A percentile compares a stretch with the other conserved stretches of the same genome.
phyloP scores from a whole-genome alignment of 768 basidiomycete species.

The Ramaria sp. region DNA sequence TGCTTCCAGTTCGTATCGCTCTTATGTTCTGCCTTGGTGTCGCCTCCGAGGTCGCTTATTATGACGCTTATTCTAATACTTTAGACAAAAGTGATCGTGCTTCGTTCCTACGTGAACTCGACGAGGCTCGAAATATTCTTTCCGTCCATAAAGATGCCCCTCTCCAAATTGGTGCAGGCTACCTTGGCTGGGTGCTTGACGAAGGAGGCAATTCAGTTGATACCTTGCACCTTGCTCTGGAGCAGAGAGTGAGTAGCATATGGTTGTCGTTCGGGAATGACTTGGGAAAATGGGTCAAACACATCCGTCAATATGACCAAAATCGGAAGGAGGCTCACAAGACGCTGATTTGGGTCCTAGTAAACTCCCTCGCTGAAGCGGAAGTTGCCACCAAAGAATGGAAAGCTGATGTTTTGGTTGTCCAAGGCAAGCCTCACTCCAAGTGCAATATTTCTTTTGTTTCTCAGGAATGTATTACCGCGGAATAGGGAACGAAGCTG shows the following conservation, averaged over 20 bases:
- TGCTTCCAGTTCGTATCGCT: slow-evolving; percentile 41
- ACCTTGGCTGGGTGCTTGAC: slow-evolving; percentile 63
- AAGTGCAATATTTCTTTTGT: neutral
- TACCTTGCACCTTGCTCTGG: slow-evolving; percentile 39
- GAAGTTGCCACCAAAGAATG: slow-evolving; percentile 49
- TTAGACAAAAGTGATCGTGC: slow-evolving; percentile 26
- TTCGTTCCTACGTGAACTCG: slow-evolving; percentile 38
- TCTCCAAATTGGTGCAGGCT: slow-evolving; percentile 63
- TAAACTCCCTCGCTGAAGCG: slow-evolving; percentile 52
- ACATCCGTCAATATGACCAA: slow-evolving; percentile 44
- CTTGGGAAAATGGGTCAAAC: slow-evolving; percentile 47
- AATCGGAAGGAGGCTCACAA: slow-evolving; percentile 15
- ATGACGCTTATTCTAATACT: slow-evolving; percentile 20
- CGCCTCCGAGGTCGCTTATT: neutral
- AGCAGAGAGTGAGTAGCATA: slow-evolving; percentile 47
- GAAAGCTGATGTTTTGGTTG: slow-evolving; percentile 65
- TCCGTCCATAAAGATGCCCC: slow-evolving; percentile 17
- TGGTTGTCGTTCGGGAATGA: slow-evolving; percentile 68
- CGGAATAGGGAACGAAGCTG: slow-evolving; percentile 59
- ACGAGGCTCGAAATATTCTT: slow-evolving; percentile 37
- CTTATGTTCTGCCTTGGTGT: neutral
- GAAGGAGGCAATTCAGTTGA: slow-evolving; percentile 22
- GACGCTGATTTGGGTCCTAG: slow-evolving; percentile 53
- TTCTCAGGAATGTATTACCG: neutral
- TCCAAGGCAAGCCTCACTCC: slow-evolving; percentile 45